Conservation (phyloP, 2,329 filamentous ascomycete species). For the Aspergillus sp. region DNA sequence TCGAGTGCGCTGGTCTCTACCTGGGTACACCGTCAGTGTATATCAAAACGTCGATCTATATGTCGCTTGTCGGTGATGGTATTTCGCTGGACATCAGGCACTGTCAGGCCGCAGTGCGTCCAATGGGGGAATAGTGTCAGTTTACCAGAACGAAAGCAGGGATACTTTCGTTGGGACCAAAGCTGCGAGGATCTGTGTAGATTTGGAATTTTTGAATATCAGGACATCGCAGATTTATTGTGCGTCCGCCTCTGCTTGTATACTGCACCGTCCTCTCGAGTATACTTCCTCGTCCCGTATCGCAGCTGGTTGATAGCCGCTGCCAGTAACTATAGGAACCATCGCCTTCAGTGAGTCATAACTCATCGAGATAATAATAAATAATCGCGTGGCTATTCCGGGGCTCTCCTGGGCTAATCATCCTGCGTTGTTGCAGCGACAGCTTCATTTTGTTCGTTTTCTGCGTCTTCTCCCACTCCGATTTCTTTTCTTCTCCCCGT, state of each 20-base stretch:
- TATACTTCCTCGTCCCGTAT: not conserved
- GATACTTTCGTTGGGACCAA: not conserved
- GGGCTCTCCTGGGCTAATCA: conserved; percentile 1
- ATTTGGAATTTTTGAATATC: conserved; percentile 1
- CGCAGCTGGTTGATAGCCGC: not conserved
- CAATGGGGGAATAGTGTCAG: conserved; percentile 7
- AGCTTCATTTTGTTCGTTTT: not conserved
- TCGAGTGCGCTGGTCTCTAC: not conserved
- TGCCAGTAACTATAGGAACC: conserved; percentile 5
- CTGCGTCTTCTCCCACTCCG: not conserved
- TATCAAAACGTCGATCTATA: not conserved
- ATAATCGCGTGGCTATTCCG: conserved; percentile 7
- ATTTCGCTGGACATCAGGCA: conserved; percentile 19
- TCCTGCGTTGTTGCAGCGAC: conserved; percentile 1
- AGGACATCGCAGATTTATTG: conserved; percentile 4
- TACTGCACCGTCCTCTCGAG: not conserved
- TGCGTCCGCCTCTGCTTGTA: conserved; percentile 7
- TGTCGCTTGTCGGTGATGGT: not conserved
- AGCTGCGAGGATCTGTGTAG: conserved; percentile 1
- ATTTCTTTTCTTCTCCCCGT: conserved; percentile 7
- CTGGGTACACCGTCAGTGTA: not conserved
- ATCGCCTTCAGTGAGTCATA: conserved; percentile 5
- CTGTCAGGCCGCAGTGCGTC: conserved; percentile 29
- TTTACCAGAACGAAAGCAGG: conserved; percentile 7
- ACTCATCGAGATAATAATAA: conserved; percentile 5